Base-by-base conservation (phyloP, 1,284 basidiomycete genomes). In the Boletus hoseneyae region DNA sequence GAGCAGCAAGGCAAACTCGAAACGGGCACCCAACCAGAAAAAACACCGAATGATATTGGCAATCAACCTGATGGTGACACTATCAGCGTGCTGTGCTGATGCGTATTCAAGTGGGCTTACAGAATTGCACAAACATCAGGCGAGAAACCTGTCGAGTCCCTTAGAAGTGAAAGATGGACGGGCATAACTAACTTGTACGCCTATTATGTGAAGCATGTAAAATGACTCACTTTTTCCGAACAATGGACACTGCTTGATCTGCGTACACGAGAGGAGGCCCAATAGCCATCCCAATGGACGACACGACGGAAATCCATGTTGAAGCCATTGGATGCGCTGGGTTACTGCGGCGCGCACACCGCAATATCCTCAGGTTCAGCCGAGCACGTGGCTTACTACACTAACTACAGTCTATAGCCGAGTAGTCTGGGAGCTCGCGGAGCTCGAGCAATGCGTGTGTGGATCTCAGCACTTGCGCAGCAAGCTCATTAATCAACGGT, bases 31-130 rank as follows among this genome's bases (percentile, higher is more conserved):
- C 42, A 93, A 69, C 90, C 91, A 92, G 70, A 91, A 92, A 73
- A 93, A 92, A 68, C 88, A 90, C 61, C 89, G 75, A 18, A 84
- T 85, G 48, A 92, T 87, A 67, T 92, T 92, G 45, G 90, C 88
- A 53, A 90, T 74, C 35, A 90, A 73, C 54, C 87, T 89, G 53
- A 40, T 34, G 51, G 35, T 37, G 54, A 48, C 44, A 37, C 32
- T 27, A 30, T 53, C 45, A 60, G 51, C 43, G 35, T 33, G 36
- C 48, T 35, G 30, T 46, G 46, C 30, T 43, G 35, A 45, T 18
- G 45, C 19, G 21, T 36, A 33, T 47, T 35, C 33, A 55, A 36
- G 47, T 6, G 35, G 35, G 68, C 73, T 64, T 58, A 87, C 84
- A 91, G 67, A 53, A 91, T 87, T 9, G 84, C 87, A 60, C 86